Percentiles rank a stretch among this genome's conserved stretches.
Evolutionary conservation across 768 basidiomycete genomes (phyloP).

Genomic region (Lentinus brumalis): DNA sequence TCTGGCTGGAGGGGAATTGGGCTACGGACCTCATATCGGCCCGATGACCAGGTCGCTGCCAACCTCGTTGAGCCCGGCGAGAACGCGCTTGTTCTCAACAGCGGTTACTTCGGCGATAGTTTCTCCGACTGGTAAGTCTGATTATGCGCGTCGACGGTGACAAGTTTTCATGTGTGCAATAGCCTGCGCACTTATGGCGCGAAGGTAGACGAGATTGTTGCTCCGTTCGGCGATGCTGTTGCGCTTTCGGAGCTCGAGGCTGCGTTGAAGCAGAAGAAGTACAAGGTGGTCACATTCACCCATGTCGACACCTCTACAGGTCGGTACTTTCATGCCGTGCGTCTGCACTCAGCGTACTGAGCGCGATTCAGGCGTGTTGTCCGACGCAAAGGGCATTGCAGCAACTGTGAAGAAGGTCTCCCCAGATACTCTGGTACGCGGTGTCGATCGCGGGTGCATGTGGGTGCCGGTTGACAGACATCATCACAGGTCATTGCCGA

Average conservation of each 20-base stretch:
- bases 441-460: conserved; percentile 5
- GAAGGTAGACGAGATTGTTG: conserved; percentile 79
- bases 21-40: not conserved
- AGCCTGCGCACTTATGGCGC: conserved; percentile 90
- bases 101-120: conserved; percentile 93
- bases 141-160: not conserved
- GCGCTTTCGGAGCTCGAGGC: conserved; percentile 57
- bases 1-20: not conserved
- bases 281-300: conserved; percentile 90
- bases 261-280: conserved; percentile 76
- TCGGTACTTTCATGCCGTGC: conserved; percentile 15
- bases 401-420: conserved; percentile 73
- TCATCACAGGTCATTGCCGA: conserved; percentile 72
- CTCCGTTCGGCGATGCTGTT: conserved; percentile 80
- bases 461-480: not conserved
- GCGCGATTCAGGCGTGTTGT: conserved; percentile 67
- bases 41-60: conserved; percentile 66
- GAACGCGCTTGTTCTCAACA: conserved; percentile 79
- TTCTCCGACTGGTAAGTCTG: conserved; percentile 80
- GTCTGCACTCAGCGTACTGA: not conserved
- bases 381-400: conserved; percentile 76
- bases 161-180: not conserved
- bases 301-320: conserved; percentile 94
- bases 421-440: conserved; percentile 76
- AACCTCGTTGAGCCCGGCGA: conserved; percentile 88